These are phyloP conservation scores for Tephrocybe sp. DNA, from an alignment of 768 basidiomycete genomes.

Conservation along the genomic window DNA sequence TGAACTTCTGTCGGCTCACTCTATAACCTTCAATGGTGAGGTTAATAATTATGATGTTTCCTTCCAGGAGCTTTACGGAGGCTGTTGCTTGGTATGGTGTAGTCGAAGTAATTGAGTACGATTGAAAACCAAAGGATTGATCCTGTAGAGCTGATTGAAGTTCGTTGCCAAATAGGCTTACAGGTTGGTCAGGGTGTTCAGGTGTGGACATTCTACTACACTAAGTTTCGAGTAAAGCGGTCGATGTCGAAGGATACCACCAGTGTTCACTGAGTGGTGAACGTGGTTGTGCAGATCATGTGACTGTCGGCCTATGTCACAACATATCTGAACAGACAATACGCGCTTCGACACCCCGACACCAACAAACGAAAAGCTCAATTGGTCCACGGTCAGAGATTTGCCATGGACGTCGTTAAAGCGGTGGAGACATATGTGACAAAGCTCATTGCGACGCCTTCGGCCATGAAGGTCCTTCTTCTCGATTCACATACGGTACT, in stretches of 20 bases:
- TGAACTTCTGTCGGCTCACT: constrained; percentile 31
- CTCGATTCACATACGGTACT: constrained; percentile 90
- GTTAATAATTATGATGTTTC: constrained; percentile 40
- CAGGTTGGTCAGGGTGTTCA: constrained; percentile 13
- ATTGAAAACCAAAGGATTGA: constrained; percentile 54
- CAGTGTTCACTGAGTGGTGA: too few relatives aligned
- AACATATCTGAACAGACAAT: too few relatives aligned
- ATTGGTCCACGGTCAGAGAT: not conserved
- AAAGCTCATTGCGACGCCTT: constrained; percentile 50
- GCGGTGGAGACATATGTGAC: constrained; percentile 93
- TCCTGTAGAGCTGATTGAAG: constrained; percentile 55
- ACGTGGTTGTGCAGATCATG: too few relatives aligned
- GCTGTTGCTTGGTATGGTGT: constrained; percentile 51
- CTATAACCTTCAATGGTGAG: constrained; percentile 58
- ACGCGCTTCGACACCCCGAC: too few relatives aligned
- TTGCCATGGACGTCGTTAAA: constrained; percentile 88
- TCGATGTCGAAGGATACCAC: too few relatives aligned
- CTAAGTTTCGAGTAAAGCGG: too few relatives aligned
- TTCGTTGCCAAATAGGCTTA: constrained; percentile 47
- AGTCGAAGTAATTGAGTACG: constrained; percentile 40
- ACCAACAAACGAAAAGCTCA: not conserved
- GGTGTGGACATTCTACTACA: not conserved
- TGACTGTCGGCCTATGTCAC: too few relatives aligned
- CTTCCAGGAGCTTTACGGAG: constrained; percentile 57
- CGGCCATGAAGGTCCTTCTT: constrained; percentile 93